Base-by-base conservation (phyloP, 1,284 basidiomycete genomes). In the Leccinum cinnamomeum region DNA sequence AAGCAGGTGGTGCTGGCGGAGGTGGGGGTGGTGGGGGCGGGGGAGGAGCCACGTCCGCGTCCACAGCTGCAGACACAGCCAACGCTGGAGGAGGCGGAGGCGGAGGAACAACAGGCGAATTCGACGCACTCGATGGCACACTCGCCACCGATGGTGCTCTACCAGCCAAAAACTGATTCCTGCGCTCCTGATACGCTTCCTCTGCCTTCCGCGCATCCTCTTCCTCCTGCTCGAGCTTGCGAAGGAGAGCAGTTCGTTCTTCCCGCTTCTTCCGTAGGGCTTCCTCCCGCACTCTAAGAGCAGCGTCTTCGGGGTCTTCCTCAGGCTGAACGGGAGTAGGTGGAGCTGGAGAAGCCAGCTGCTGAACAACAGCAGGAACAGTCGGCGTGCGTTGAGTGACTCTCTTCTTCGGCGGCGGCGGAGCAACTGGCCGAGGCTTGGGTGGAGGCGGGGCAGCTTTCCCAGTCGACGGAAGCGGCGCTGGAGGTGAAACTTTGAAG, bases 171-270 rank as follows among this genome's bases (percentile, higher is more conserved):
- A 73, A 65, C n/a, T 75, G 71, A 25, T 79, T 70, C 33, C 84
- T 74, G 50, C 83, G 77, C 3, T 80, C 81, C 61, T 83, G 73
- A 60, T 84, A 82, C 56, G 81, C 80, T 69, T 88, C 89, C 65
- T 92, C 89, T 60, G 84, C 83, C 39, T 79, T 76, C 33, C 81
- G 77, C 23, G 85, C 86, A 71, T 91, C 88, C 69, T 88, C 86
- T 68, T 92, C 90, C 70, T 92, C 87, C 64, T 80, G 77, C 74
- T 94, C 90, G 5, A 94, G 79, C 68, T 85, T 82, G 56, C 86
- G 82, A 54, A 92, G 71, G 30, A 88, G 81, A 54, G 82, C 88
- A 18, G 80, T 81, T 2, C 89, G 83, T 51, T 84, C 89, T 67
- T 86, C 88, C 11, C 85, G 84, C 64, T 86, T 85, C 75, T 89